These are phyloP conservation scores for Monosporascus sp. DNA, from an alignment of 2,329 filamentous ascomycete species.

Conservation along the genomic window DNA sequence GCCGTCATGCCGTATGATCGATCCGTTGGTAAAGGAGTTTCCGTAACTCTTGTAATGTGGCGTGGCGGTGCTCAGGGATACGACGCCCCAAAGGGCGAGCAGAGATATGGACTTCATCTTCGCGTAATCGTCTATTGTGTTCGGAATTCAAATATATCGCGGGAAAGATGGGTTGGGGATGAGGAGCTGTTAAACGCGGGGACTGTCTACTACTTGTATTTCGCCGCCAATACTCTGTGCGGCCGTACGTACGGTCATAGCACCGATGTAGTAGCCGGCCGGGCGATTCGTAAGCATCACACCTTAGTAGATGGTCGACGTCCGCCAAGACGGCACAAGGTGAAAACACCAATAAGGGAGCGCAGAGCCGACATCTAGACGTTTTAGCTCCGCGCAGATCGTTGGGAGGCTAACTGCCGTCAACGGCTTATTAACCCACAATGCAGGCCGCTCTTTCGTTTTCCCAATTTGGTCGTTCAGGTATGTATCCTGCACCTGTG, in stretches of 20 bases:
- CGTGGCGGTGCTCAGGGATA: conserved; percentile 4
- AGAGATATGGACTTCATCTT: conserved; percentile 15
- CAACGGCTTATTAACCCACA: too few relatives aligned
- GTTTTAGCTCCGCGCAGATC: not conserved
- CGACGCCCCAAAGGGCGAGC: conserved; percentile 16
- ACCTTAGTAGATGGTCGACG: not conserved
- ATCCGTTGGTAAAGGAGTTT: conserved; percentile 18
- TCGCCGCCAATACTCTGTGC: too few relatives aligned
- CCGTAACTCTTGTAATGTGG: not conserved
- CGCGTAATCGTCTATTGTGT: not conserved
- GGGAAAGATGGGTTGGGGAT: too few relatives aligned
- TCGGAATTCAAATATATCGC: too few relatives aligned
- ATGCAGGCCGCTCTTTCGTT: too few relatives aligned
- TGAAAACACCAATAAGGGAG: not conserved
- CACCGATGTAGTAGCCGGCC: too few relatives aligned
- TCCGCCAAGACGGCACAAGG: not conserved
- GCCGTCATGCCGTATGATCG: conserved; percentile 23
- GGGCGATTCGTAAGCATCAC: not conserved
- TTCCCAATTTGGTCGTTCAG: too few relatives aligned
- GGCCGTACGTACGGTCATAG: too few relatives aligned
- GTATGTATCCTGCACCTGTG: too few relatives aligned
- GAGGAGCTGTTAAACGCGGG: too few relatives aligned
- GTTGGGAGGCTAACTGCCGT: too few relatives aligned
- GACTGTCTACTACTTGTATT: too few relatives aligned
- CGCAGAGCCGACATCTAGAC: not conserved